Evolutionary conservation across 2,329 filamentous ascomycete genomes (phyloP).

Genomic region (Herpomyces periplanetae): DNA sequence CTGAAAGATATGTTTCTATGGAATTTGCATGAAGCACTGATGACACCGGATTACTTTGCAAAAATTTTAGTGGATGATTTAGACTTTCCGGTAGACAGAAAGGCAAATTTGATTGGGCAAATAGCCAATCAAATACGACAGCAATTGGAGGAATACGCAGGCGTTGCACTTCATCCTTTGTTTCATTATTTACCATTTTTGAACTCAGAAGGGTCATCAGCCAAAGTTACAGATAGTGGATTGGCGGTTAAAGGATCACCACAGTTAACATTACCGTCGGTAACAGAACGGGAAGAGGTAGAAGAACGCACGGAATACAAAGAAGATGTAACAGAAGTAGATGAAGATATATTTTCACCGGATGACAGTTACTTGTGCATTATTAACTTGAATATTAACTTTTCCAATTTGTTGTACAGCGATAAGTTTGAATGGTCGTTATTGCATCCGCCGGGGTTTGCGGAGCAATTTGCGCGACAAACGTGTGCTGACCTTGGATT

Average conservation of each 20-base stretch:
- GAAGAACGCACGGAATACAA: too few species aligned
- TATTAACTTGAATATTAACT: conserved; percentile 56
- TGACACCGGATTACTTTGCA: conserved; percentile 89
- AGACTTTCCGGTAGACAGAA: conserved; percentile 34
- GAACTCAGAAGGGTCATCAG: not conserved
- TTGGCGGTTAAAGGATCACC: conserved; percentile 5
- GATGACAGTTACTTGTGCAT: conserved; percentile 86
- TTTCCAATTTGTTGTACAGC: conserved; percentile 62
- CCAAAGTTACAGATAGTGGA: not conserved
- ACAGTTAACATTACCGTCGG: too few species aligned
- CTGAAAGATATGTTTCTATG: conserved; percentile 84
- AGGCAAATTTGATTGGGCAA: conserved; percentile 22
- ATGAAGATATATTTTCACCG: conserved; percentile 37
- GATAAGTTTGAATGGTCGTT: conserved; percentile 97
- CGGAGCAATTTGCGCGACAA: conserved; percentile 60
- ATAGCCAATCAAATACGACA: conserved; percentile 81
- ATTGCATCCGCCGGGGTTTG: conserved; percentile 55
- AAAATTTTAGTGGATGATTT: conserved; percentile 58
- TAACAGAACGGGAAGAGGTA: too few species aligned
- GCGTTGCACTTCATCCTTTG: conserved; percentile 61
- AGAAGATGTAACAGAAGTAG: too few species aligned
- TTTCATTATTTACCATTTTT: conserved; percentile 23
- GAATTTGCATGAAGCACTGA: conserved; percentile 79
- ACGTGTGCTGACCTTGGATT: conserved; percentile 75
- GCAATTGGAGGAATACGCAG: conserved; percentile 79